These are phyloP conservation scores for Aspergillus pseudoterreus DNA, from an alignment of 2,329 filamentous ascomycete genomes.

Conservation along the genomic window DNA sequence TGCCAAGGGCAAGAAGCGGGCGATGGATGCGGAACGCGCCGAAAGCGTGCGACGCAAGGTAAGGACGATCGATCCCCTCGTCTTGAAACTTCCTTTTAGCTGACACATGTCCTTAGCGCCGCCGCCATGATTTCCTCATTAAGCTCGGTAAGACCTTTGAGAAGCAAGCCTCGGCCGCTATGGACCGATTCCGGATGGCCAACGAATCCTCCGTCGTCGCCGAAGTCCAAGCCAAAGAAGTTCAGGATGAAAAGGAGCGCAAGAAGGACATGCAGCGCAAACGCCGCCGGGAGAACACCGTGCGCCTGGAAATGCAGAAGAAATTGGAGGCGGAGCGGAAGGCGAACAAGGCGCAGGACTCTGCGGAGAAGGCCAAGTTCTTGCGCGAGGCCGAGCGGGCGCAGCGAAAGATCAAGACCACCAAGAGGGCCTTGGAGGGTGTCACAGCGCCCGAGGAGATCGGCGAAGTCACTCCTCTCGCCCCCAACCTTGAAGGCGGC, in stretches of 20 bases:
- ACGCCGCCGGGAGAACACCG: conserved; percentile 87
- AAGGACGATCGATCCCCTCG: conserved; percentile 13
- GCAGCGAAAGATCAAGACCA: conserved; percentile 88
- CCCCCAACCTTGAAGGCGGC: conserved; percentile 79
- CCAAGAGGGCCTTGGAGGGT: conserved; percentile 80
- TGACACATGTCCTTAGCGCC: conserved; percentile 48
- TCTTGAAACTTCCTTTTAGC: neutral
- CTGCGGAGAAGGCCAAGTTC: conserved; percentile 75
- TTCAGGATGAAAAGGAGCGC: conserved; percentile 93
- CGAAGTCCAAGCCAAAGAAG: conserved; percentile 83
- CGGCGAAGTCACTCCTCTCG: conserved; percentile 66
- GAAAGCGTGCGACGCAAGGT: conserved; percentile 65
- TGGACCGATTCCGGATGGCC: conserved; percentile 69
- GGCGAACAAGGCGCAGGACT: conserved; percentile 74
- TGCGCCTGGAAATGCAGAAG: conserved; percentile 82
- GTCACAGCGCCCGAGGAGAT: conserved; percentile 72
- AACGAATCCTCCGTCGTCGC: conserved; percentile 78
- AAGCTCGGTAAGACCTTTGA: conserved; percentile 58
- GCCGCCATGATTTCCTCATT: conserved; percentile 54
- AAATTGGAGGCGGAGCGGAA: conserved; percentile 74
- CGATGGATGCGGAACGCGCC: conserved; percentile 59
- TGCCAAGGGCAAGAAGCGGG: conserved; percentile 61
- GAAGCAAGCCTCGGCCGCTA: conserved; percentile 66
- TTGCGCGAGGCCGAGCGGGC: conserved; percentile 83
- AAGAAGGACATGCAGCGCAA: conserved; percentile 99